phyloP scores from a whole-genome alignment of 148 eudicot genomes.

The Selenicereus undatus region DNA sequence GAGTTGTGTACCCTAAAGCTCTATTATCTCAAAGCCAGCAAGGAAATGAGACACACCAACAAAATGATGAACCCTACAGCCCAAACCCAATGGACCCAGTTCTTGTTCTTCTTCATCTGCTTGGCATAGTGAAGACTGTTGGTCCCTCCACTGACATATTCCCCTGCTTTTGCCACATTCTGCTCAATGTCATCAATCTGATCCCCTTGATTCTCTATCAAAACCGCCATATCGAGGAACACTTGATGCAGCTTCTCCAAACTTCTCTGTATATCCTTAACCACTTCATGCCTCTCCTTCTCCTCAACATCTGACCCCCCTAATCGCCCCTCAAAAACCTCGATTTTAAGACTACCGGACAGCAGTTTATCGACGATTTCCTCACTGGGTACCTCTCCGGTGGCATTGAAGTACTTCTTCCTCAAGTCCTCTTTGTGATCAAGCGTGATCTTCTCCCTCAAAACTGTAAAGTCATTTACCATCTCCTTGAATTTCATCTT shows the following conservation, averaged over 20 bases:
- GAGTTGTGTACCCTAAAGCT: background rate
- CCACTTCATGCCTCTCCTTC: conserved; percentile 65
- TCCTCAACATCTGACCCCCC: conserved; percentile 40
- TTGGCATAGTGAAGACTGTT: conserved; percentile 54
- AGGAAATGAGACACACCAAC: conserved; percentile 49
- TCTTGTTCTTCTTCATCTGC: conserved; percentile 57
- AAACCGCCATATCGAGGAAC: conserved; percentile 83
- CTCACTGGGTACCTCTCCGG: conserved; percentile 54
- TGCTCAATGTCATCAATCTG: conserved; percentile 73
- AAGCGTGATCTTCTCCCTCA: conserved; percentile 50
- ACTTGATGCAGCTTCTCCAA: conserved; percentile 72
- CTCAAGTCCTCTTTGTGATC: conserved; percentile 58
- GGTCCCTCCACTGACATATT: conserved; percentile 52
- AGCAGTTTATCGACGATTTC: conserved; percentile 56
- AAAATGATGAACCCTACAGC: conserved; percentile 44
- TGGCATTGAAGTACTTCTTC: conserved; percentile 48
- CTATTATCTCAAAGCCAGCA: conserved; percentile 31
- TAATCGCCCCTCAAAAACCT: conserved; percentile 32
- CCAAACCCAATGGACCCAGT: conserved; percentile 48
- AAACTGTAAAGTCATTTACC: conserved; percentile 55
- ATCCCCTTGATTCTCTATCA: conserved; percentile 67
- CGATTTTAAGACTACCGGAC: conserved; percentile 38
- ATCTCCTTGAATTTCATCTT: conserved; percentile 52
- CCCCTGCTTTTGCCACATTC: conserved; percentile 59
- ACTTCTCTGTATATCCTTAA: conserved; percentile 65